Evolutionary conservation across 495 filamentous ascomycete genomes (phyloP).

Genomic region (Elasticomyces elasticus): DNA sequence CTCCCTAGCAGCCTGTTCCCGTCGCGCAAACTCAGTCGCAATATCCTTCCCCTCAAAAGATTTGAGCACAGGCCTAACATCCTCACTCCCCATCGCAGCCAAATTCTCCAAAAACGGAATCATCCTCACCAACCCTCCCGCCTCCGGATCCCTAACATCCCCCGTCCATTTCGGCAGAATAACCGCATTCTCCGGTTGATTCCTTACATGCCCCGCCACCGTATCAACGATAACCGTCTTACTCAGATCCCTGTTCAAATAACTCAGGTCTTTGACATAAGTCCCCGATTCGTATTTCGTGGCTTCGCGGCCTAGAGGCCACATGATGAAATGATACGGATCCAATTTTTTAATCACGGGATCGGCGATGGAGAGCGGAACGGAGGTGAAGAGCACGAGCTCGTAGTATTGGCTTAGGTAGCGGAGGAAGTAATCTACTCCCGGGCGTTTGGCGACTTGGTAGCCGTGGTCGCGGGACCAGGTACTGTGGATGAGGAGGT

Average conservation of each 20-base stretch:
- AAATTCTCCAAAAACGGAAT: conserved; percentile 97
- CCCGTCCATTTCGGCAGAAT: conserved; percentile 85
- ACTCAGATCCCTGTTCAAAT: conserved; percentile 87
- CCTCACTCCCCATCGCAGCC: conserved; percentile 78
- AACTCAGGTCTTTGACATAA: conserved; percentile 94
- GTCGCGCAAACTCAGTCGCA: conserved; percentile 73
- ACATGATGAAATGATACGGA: conserved; percentile 92
- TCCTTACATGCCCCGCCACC: conserved; percentile 62
- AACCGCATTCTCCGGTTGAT: conserved; percentile 90
- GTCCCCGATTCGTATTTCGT: conserved; percentile 91
- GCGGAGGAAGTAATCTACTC: conserved; percentile 91
- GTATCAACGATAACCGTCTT: conserved; percentile 93
- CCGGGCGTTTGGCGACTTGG: conserved; percentile 89
- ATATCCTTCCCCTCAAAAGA: conserved; percentile 81
- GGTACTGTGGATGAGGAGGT: conserved; percentile 84
- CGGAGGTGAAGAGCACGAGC: conserved; percentile 84
- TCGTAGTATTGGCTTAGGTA: conserved; percentile 98
- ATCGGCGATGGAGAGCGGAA: conserved; percentile 70
- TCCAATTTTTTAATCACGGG: conserved; percentile 87
- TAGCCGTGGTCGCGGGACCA: conserved; percentile 92
- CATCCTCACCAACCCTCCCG: conserved; percentile 68
- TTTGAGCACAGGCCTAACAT: conserved; percentile 74
- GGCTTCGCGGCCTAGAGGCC: conserved; percentile 88
- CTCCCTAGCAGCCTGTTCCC: conserved; percentile 74
- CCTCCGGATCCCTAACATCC: conserved; percentile 52